Conservation (phyloP, 495 filamentous ascomycete species). For the Talaromyces trachyspermus region DNA sequence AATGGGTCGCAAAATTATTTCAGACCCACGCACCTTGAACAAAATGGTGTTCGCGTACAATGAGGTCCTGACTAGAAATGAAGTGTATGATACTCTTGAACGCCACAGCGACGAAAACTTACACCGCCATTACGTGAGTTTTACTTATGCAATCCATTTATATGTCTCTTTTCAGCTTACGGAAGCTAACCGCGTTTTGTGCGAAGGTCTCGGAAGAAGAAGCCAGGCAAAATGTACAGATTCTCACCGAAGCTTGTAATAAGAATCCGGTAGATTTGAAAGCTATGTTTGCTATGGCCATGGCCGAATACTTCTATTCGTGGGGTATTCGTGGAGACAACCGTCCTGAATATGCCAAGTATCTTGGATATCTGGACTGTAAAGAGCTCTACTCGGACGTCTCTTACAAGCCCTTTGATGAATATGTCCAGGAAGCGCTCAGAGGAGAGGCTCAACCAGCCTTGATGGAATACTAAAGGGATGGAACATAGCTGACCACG, state of each 20-base stretch:
- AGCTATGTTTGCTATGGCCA: neutral
- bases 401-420: constrained; percentile 10
- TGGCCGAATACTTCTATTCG: constrained; percentile 19
- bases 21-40: constrained; percentile 36
- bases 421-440: constrained; percentile 6
- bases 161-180: neutral
- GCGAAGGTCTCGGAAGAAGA: constrained; percentile 3
- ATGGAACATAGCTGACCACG: too few relatives aligned
- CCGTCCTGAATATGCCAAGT: constrained; percentile 30
- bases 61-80: constrained; percentile 23
- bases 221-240: constrained; percentile 13
- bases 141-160: neutral
- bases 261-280: constrained; percentile 6
- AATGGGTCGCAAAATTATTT: constrained; percentile 33
- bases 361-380: constrained; percentile 35
- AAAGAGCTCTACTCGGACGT: constrained; percentile 36
- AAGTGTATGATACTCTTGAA: constrained; percentile 27
- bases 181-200: neutral
- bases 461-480: too few relatives aligned
- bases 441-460: neutral
- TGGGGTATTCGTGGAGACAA: constrained; percentile 35
- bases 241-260: neutral
- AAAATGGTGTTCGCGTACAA: constrained; percentile 28
- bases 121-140: constrained; percentile 21
- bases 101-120: constrained; percentile 25